phyloP scores from a whole-genome alignment of 345 rosid species.

The Jatropha curcas region DNA sequence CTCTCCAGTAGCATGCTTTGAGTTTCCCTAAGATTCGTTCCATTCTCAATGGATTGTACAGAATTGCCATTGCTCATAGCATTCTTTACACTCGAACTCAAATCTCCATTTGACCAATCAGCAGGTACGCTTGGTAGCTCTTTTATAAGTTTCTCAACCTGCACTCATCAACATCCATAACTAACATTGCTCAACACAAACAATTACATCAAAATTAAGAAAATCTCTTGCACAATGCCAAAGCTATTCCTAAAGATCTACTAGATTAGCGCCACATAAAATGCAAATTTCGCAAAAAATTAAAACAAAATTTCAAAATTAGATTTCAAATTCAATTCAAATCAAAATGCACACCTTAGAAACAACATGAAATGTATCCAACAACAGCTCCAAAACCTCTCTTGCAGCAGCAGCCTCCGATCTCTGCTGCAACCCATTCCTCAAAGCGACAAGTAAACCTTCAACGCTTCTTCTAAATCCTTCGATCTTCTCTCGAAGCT shows the following conservation, averaged over 20 bases:
- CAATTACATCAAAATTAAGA: neutral
- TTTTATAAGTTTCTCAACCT: slow-evolving; percentile 97
- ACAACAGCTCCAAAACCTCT: slow-evolving; percentile 78
- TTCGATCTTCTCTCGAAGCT: slow-evolving; percentile 83
- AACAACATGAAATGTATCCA: slow-evolving; percentile 93
- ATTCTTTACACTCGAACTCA: slow-evolving; percentile 41
- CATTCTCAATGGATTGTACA: slow-evolving; percentile 58
- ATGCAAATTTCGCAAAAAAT: neutral
- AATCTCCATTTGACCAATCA: slow-evolving; percentile 80
- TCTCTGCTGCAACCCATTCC: slow-evolving; percentile 82
- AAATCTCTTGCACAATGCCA: neutral
- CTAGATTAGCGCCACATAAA: neutral
- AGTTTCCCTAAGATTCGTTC: slow-evolving; percentile 79
- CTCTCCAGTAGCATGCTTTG: slow-evolving; percentile 97
- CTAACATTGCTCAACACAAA: neutral
- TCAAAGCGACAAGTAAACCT: slow-evolving; percentile 62
- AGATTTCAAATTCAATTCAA: neutral
- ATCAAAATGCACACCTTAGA: slow-evolving; percentile 59
- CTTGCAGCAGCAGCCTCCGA: slow-evolving; percentile 92
- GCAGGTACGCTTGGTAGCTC: slow-evolving; percentile 81
- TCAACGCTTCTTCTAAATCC: slow-evolving; percentile 75
- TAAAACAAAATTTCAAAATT: neutral
- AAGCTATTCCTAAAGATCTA: neutral
- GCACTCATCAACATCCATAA: slow-evolving; percentile 19
- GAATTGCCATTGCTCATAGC: slow-evolving; percentile 43